phyloP scores from a whole-genome alignment of 2,329 filamentous ascomycete genomes.

The Chrysoporthe deuterocubensis region DNA sequence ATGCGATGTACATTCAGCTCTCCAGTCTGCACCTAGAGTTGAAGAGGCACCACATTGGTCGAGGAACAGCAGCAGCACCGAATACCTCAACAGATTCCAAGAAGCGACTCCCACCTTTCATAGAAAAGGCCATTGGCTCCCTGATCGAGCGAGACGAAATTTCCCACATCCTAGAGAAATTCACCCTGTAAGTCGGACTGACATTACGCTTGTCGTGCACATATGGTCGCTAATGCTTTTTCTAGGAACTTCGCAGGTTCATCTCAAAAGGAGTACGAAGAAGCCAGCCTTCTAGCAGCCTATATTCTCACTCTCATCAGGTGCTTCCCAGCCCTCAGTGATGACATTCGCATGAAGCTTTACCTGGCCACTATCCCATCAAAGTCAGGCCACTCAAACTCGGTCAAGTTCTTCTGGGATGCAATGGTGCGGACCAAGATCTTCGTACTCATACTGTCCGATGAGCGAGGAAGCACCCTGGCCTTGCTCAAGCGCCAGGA shows the following conservation, averaged over 20 bases:
- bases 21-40: constrained; percentile 57
- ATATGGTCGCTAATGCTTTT: constrained; percentile 2
- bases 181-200: constrained; percentile 42
- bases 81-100: constrained; percentile 34
- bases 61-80: constrained; percentile 35
- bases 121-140: constrained; percentile 68
- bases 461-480: constrained; percentile 36
- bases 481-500: constrained; percentile 35
- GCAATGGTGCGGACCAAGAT: constrained; percentile 52
- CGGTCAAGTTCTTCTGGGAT: constrained; percentile 86
- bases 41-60: constrained; percentile 50
- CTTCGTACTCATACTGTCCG: constrained; percentile 39
- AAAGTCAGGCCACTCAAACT: constrained; percentile 54
- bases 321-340: constrained; percentile 79
- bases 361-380: constrained; percentile 73
- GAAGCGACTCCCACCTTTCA: constrained; percentile 54
- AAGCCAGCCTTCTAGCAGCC: constrained; percentile 77
- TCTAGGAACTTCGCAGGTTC: constrained; percentile 37
- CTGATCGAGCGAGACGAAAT: constrained; percentile 79
- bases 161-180: constrained; percentile 57
- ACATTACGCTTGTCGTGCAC: background rate
- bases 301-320: constrained; percentile 85
- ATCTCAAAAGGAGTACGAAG: constrained; percentile 48
- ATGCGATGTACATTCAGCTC: constrained; percentile 58
- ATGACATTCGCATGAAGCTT: constrained; percentile 93